phyloP scores from a whole-genome alignment of 2,329 filamentous ascomycete genomes.

The Beauveria medogensis region DNA sequence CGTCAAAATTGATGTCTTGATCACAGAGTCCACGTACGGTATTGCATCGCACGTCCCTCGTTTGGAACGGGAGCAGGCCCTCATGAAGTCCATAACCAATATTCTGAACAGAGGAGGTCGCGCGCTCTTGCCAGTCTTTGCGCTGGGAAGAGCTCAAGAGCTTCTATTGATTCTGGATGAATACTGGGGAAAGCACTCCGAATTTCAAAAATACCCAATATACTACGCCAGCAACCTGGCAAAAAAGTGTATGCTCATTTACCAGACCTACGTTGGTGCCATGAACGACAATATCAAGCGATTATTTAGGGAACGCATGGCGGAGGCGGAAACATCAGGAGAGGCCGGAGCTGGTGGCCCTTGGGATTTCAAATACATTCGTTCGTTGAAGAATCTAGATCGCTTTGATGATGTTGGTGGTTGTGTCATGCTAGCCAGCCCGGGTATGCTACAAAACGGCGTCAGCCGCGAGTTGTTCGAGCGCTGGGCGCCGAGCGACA shows the following conservation, averaged over 20 bases:
- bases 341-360: constrained; percentile 74
- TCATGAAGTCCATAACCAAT: constrained; percentile 92
- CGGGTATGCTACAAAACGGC: constrained; percentile 96
- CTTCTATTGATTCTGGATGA: constrained; percentile 91
- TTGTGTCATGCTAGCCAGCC: constrained; percentile 94
- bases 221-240: constrained; percentile 97
- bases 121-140: constrained; percentile 91
- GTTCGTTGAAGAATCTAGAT: constrained; percentile 85
- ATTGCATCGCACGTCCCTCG: constrained; percentile 90
- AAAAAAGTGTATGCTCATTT: constrained; percentile 95
- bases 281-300: constrained; percentile 99
- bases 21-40: constrained; percentile 95
- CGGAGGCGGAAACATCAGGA: constrained; percentile 75
- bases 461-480: constrained; percentile 89
- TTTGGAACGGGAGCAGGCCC: constrained; percentile 78
- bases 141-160: constrained; percentile 87
- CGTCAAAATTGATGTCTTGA: constrained; percentile 90
- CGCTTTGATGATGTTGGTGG: constrained; percentile 92
- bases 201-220: constrained; percentile 85
- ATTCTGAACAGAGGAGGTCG: constrained; percentile 87
- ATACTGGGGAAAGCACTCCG: constrained; percentile 85
- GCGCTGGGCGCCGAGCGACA: constrained; percentile 90
- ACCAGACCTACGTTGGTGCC: constrained; percentile 93
- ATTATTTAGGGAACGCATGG: constrained; percentile 87
- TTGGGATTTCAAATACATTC: constrained; percentile 95